phyloP scores from a whole-genome alignment of 768 basidiomycete species.

The Peribolospora kevripleyi region DNA sequence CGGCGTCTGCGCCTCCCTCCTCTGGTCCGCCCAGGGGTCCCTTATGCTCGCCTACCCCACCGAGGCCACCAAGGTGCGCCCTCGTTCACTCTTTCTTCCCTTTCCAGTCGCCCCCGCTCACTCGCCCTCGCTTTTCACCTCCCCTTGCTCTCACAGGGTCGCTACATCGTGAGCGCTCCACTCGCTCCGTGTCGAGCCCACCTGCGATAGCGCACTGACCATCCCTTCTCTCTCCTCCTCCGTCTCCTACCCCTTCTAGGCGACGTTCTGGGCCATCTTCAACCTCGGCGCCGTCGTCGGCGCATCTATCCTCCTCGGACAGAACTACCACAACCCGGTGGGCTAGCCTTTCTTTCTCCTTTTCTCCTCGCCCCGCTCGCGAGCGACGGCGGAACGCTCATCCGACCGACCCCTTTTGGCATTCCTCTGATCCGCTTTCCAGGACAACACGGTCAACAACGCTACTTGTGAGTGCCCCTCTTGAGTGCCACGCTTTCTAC shows the following conservation, averaged over 20 bases:
- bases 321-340: not conserved
- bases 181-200: too few species aligned
- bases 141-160: too few species aligned
- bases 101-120: not conserved
- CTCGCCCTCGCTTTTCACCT: not conserved
- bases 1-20: conserved; percentile 42
- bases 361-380: too few species aligned
- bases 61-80: conserved; percentile 6
- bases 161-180: too few species aligned
- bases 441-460: conserved; percentile 8
- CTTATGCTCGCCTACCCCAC: conserved; percentile 66
- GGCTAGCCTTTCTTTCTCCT: too few species aligned
- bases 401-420: not conserved
- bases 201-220: too few species aligned
- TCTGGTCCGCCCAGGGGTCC: conserved; percentile 70
- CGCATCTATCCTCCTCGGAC: conserved; percentile 9
- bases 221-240: not conserved
- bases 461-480: conserved; percentile 1
- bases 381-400: too few species aligned
- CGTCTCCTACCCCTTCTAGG: not conserved
- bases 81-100: conserved; percentile 1
- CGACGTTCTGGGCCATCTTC: conserved; percentile 61
- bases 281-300: conserved; percentile 23
- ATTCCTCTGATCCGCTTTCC: not conserved
- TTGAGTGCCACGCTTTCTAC: too few species aligned